Evolutionary conservation across 305 asterid genomes (phyloP), one percentile per base, ranked within the genome.

Genomic region (Fraxinus ornus): DNA sequence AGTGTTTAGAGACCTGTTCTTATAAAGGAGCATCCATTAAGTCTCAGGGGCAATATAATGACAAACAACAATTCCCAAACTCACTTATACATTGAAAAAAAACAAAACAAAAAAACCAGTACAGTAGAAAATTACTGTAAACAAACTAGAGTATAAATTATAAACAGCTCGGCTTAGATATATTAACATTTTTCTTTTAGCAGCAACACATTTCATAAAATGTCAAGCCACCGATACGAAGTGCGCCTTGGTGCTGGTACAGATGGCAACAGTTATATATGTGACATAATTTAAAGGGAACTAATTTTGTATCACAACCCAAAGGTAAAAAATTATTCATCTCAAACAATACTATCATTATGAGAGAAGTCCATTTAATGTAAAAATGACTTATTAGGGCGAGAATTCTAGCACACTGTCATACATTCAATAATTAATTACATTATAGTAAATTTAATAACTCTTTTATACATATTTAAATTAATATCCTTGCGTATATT

Each of bases 21-120:
- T 44, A 5, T 47, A 47, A 47, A 47, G 57, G 77, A 74, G 74
- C 37, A 82, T 39, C 73, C 37, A 83, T 4, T 37, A 66, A 49
- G 22, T 8, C 41, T 22, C 3, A 41, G 13, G 66, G 17, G 68
- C 74, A 62, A 66, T 35, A 52, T 39, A 62, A 37, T 8, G 41
- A 17, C 24, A 77, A 52, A 47, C 9, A 19, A 52, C 39, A 60
- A n/a, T 60, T n/a, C 70, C 28, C 28, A 60, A 60, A 60, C 8
- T 60, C 70, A 7, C 26, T 6, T 5, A 57, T 55, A 47, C 2
- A 0, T 19, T 39, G 64, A 10, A 1, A 37, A 37, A 8, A 49
- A 47, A 12, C 13, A 47, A 0, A 12, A 35, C 1, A 47, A 13
- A 13, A 49, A 49, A 0, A 15, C 10, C 12, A n/a, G 9, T n/a